Evolutionary conservation across 2,329 filamentous ascomycete genomes (phyloP).

Genomic region (Akanthomyces uredinophilus): DNA sequence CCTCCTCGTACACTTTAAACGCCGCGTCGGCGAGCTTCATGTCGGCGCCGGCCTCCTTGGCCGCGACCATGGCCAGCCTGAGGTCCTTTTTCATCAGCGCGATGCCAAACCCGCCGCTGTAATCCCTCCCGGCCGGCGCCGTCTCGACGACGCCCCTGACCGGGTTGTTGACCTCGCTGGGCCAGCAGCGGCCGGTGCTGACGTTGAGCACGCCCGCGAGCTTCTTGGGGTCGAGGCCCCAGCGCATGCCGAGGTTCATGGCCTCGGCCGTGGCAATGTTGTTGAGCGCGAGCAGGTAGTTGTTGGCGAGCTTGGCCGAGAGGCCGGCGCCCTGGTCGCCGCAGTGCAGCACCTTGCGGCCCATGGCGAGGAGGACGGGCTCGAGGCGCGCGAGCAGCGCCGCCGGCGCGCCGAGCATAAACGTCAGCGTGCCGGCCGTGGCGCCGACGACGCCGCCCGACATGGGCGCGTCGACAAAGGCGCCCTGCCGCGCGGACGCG

Average conservation of each 20-base stretch:
- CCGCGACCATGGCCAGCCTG: conserved; percentile 66
- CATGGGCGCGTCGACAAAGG: conserved; percentile 93
- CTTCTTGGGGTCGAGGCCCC: conserved; percentile 56
- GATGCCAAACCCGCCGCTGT: conserved; percentile 71
- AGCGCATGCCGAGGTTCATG: conserved; percentile 59
- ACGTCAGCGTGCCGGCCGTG: conserved; percentile 79
- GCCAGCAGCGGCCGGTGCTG: conserved; percentile 94
- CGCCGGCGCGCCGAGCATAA: conserved; percentile 78
- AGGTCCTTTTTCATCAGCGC: conserved; percentile 78
- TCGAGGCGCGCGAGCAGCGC: conserved; percentile 60
- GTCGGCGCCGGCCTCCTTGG: conserved; percentile 59
- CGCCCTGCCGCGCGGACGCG: conserved; percentile 57
- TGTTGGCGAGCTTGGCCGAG: conserved; percentile 92
- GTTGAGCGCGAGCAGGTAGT: conserved; percentile 90
- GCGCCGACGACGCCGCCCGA: conserved; percentile 94
- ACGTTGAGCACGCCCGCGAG: conserved; percentile 86
- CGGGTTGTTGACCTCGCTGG: conserved; percentile 91
- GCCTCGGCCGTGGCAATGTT: conserved; percentile 70
- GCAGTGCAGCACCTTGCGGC: conserved; percentile 78
- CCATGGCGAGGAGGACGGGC: conserved; percentile 73
- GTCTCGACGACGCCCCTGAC: conserved; percentile 76
- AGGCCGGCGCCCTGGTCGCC: conserved; percentile 80
- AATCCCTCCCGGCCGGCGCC: conserved; percentile 71
- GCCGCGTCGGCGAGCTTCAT: conserved; percentile 61
- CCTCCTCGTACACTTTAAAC: conserved; percentile 61